Percentiles rank a stretch among this genome's conserved stretches.
Evolutionary conservation across 2,329 filamentous ascomycete genomes (phyloP).

Genomic region (Cylindrodendrum hubeiense): DNA sequence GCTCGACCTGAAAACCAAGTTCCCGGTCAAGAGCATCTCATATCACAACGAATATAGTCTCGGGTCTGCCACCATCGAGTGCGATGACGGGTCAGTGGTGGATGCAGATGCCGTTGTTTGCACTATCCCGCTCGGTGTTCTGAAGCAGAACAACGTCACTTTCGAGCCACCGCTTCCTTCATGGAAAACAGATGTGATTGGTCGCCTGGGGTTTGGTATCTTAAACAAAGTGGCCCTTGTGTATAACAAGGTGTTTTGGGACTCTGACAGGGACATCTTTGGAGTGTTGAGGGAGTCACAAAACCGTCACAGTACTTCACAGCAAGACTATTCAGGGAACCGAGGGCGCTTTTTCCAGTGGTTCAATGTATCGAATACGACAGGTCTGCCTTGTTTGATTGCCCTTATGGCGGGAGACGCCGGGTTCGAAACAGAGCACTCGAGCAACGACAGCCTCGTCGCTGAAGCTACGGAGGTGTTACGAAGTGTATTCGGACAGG

Average conservation of each 20-base stretch:
- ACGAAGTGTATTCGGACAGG: constrained; percentile 77
- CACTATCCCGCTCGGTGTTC: constrained; percentile 89
- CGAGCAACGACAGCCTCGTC: constrained; percentile 80
- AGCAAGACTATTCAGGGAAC: constrained; percentile 81
- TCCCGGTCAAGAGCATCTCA: constrained; percentile 77
- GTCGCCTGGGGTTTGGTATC: constrained; percentile 89
- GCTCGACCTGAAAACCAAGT: constrained; percentile 81
- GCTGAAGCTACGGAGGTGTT: constrained; percentile 84
- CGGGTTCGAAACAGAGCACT: constrained; percentile 86
- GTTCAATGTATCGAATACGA: constrained; percentile 94
- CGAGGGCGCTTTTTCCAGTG: constrained; percentile 97
- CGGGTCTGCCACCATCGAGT: constrained; percentile 73
- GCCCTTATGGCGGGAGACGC: constrained; percentile 97
- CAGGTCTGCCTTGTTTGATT: constrained; percentile 87
- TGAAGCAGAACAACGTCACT: constrained; percentile 85
- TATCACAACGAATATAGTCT: constrained; percentile 66
- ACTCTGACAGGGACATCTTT: constrained; percentile 90
- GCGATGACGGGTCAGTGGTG: constrained; percentile 80
- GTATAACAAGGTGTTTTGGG: constrained; percentile 93
- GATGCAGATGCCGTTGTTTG: constrained; percentile 93
- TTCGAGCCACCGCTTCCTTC: constrained; percentile 92
- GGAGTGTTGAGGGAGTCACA: constrained; percentile 85
- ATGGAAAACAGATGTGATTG: constrained; percentile 86
- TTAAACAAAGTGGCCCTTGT: constrained; percentile 96
- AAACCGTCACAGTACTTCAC: constrained; percentile 77